phyloP scores from a whole-genome alignment of 2,329 filamentous ascomycete species.

The Phyllosticta paracitricarpa region DNA sequence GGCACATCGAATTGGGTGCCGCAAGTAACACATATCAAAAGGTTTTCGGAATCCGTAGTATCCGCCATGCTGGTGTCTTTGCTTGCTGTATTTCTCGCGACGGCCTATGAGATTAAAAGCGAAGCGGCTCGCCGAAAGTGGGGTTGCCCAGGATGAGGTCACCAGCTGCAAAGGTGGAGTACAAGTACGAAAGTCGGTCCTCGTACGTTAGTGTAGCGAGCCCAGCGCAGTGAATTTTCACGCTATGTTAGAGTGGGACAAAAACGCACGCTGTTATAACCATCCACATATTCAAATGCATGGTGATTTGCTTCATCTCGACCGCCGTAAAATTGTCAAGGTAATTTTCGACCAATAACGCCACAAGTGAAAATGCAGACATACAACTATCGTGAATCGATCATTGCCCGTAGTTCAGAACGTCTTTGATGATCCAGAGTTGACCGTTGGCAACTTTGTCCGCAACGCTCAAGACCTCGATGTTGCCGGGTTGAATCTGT shows the following conservation, averaged over 20 bases:
- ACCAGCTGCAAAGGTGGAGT: background rate
- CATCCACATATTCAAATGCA: no score
- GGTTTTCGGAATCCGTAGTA: conserved; percentile 17
- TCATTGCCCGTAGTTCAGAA: conserved; percentile 33
- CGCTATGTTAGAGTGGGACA: no score
- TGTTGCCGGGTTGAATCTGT: conserved; percentile 66
- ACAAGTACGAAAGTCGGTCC: no score
- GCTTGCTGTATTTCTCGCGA: background rate
- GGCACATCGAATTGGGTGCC: conserved; percentile 57
- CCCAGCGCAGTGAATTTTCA: no score
- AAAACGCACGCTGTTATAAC: no score
- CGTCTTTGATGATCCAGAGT: conserved; percentile 64
- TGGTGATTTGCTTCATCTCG: background rate
- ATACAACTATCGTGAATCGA: background rate
- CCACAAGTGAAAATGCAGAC: background rate
- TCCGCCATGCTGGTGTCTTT: conserved; percentile 1
- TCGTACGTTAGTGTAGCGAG: no score
- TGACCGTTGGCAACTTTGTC: conserved; percentile 79
- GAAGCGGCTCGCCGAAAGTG: background rate
- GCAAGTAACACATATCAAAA: conserved; percentile 57
- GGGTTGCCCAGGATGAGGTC: background rate
- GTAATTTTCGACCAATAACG: background rate
- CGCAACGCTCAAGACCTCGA: conserved; percentile 66
- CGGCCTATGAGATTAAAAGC: background rate
- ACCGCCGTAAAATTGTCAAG: background rate